Base-by-base conservation (phyloP, 2,329 filamentous ascomycete species). In the Atkinsonella texensis region DNA sequence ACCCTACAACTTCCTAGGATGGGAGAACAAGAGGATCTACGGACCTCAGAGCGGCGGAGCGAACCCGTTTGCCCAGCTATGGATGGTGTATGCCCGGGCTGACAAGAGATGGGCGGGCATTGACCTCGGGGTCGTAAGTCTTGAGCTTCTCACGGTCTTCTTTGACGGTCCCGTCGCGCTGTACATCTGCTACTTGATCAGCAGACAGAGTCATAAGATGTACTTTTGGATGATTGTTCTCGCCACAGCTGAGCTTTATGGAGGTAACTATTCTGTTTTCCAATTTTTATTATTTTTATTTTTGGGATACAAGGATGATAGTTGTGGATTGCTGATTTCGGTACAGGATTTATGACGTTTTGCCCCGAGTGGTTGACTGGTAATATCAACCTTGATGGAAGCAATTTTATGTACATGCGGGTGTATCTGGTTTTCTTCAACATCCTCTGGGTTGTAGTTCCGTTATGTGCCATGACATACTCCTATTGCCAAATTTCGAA, bases 401-500 rank as follows among this genome's bases (percentile, higher is more conserved):
- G 74, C 67, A 85, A 84, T 66, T 83, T 79, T 58, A 82, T 85
- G 79, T 83, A 82, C 59, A 68, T 76, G 56, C 85, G 81, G 81
- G 70, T 84, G 13, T 85, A 84, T 58, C 68, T 85, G 15, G 70
- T 83, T 57, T 84, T 85, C 65, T 85, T 85, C 71, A 85, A 85
- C 65, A 75, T 74, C 58, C 68, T 84, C 4, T 85, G 82, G 82
- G 81, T 85, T 4, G 75, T 77, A 55, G 73, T 84, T 55, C 82
- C 82, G 0, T 52, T 77, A 1, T 85, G 80, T 63, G 71, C 75
- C 18, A 69, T 83, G 51, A 81, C 72, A 57, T 72, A 80, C 52
- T 72, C 75, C 1, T 72, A 73, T 41, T 57, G 61, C 18, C 78
- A 84, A 55, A 81, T 84, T 49, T 70, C 70, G 9, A 67, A 73